A percentile compares a stretch with the other conserved stretches of the same genome.
Conservation (phyloP, 2,329 filamentous ascomycete genomes). For the Penicillium sp. region DNA sequence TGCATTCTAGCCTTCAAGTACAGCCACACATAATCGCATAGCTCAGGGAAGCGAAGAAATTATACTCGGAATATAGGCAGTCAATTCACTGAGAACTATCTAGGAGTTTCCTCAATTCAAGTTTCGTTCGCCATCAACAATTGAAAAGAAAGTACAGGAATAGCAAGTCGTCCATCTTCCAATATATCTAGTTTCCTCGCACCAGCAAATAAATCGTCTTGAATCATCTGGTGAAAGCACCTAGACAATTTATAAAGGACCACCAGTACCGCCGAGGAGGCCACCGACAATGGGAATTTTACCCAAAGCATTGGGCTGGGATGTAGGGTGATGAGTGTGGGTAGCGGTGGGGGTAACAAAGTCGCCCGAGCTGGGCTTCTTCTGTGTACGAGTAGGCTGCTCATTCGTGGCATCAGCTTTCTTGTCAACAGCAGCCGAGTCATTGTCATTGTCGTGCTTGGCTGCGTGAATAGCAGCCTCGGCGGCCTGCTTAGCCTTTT, state of each 20-base stretch:
- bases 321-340: constrained; percentile 9
- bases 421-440: neutral
- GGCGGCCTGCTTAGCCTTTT: neutral
- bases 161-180: neutral
- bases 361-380: constrained; percentile 20
- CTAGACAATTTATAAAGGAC: constrained; percentile 9
- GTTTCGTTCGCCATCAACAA: neutral
- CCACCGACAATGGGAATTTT: constrained; percentile 26
- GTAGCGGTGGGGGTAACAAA: constrained; percentile 22
- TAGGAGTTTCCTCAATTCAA: neutral
- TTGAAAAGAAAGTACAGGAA: neutral
- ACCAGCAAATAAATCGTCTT: neutral
- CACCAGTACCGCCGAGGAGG: constrained; percentile 18
- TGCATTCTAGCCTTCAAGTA: neutral
- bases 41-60: neutral
- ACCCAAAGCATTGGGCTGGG: constrained; percentile 19
- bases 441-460: neutral
- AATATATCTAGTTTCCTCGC: neutral
- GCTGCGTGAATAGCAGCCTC: neutral
- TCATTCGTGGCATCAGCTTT: neutral
- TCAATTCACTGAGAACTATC: neutral
- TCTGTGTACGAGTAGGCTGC: constrained; percentile 13
- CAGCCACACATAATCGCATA: neutral
- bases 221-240: neutral
- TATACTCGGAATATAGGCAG: neutral